Conservation (phyloP, 495 filamentous ascomycete genomes). For the Neurospora discreta region DNA sequence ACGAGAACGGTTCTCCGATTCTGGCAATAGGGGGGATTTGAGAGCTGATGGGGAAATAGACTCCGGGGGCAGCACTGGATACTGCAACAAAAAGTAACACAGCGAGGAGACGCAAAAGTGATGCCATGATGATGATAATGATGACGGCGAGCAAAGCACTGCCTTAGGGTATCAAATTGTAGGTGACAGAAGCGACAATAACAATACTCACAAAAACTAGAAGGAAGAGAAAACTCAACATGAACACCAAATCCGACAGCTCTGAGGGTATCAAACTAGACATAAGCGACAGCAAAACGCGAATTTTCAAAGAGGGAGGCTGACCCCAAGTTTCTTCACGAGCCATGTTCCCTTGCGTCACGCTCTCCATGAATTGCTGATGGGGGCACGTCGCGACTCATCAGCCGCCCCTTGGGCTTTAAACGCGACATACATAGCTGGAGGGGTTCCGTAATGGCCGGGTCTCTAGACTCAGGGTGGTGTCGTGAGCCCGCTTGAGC, state of each 20-base stretch:
- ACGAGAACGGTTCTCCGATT: slow-evolving; percentile 49
- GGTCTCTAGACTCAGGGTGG: neutral
- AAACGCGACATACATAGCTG: neutral
- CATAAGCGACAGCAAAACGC: neutral
- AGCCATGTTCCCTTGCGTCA: neutral
- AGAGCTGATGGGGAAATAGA: slow-evolving; percentile 62
- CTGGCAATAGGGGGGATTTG: slow-evolving; percentile 69
- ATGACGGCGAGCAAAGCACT: neutral
- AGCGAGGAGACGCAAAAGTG: neutral
- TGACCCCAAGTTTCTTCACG: neutral
- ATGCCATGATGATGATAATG: slow-evolving; percentile 13
- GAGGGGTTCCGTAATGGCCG: neutral
- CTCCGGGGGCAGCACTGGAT: slow-evolving; percentile 33
- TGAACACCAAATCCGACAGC: neutral
- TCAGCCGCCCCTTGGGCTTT: neutral
- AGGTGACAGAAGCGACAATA: neutral
- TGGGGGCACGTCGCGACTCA: neutral
- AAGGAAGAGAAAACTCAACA: neutral
- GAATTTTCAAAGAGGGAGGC: neutral
- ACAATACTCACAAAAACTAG: neutral
- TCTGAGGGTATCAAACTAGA: neutral
- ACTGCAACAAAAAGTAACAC: slow-evolving; percentile 8
- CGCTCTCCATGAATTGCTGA: neutral
- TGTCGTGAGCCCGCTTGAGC: neutral
- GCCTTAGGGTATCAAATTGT: neutral